Conservation (phyloP, 768 basidiomycete genomes). For the Pleurotus tuoliensis region DNA sequence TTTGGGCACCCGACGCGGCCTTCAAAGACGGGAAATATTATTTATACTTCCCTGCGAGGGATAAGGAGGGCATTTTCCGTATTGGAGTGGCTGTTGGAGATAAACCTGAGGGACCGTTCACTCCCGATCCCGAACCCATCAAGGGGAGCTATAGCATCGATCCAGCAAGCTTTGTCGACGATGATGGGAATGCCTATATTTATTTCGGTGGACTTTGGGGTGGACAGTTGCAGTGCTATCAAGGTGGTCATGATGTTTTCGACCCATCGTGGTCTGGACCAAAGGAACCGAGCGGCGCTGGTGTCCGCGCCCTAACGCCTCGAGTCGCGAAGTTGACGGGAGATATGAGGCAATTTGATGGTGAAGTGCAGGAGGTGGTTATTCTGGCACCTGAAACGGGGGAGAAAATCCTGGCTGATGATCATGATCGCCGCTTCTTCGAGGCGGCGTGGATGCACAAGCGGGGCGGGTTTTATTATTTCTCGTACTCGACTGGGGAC, state of each 20-base stretch:
- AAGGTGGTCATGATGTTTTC: slow-evolving; percentile 9
- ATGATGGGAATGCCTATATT: slow-evolving; percentile 18
- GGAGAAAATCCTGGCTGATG: slow-evolving; percentile 14
- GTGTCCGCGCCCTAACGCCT: slow-evolving; percentile 12
- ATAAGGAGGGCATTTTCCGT: slow-evolving; percentile 17
- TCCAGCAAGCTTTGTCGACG: slow-evolving; percentile 20
- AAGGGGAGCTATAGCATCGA: slow-evolving; percentile 19
- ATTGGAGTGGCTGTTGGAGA: slow-evolving; percentile 19
- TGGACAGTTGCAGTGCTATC: slow-evolving; percentile 20
- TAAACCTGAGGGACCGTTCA: slow-evolving; percentile 16
- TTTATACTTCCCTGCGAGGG: slow-evolving; percentile 19
- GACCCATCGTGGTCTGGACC: slow-evolving; percentile 7
- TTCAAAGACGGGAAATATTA: slow-evolving; percentile 20
- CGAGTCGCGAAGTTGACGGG: slow-evolving; percentile 15
- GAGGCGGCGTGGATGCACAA: slow-evolving; percentile 22
- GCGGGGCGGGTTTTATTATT: slow-evolving; percentile 16
- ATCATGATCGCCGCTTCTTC: slow-evolving; percentile 20
- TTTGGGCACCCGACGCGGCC: slow-evolving; percentile 21
- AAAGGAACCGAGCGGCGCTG: slow-evolving; percentile 11
- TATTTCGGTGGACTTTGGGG: slow-evolving; percentile 21
- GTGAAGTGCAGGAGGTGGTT: slow-evolving; percentile 12
- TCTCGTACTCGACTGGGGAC: slow-evolving; percentile 20
- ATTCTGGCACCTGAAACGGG: slow-evolving; percentile 15
- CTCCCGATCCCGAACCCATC: slow-evolving; percentile 17
- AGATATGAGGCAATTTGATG: slow-evolving; percentile 17